Evolutionary conservation across 2,329 filamentous ascomycete genomes (phyloP), one percentile per base, ranked within the genome.

Genomic region (Triangularia verruculosa): DNA sequence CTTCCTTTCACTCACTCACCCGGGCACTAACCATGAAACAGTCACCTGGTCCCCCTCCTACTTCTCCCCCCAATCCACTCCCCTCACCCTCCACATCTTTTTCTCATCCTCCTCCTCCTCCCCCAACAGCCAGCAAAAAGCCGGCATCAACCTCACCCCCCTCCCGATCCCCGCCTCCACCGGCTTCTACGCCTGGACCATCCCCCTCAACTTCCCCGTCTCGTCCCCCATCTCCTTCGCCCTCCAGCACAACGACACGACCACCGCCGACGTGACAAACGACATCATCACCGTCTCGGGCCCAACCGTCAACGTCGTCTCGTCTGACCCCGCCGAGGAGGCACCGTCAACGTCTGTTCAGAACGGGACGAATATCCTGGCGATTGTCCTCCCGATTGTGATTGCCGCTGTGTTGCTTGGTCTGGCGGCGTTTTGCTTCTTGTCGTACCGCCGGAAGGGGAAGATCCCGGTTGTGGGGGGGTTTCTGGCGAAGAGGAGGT

Each of bases 21-120:
- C 15, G 17, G 7, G 1, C 17, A 2, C 28, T 13, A 59, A 55
- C 20, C 12, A 25, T 5, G 7, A 24, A 4, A 6, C 58, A 76
- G 75, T 78, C 54, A 76, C 75, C 17, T 76, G 76, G 75, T 70
- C 73, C 15, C 65, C 68, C 0, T 39, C 53, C 6, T 69, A 67
- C 60, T 75, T 77, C 61, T 59, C 69, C 43, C 62, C 66, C 17
- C 51, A 54, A 60, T 52, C 57, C 3, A n/a, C 24, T n/a, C 22
- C 64, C 57, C 63, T 66, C 1, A 63, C 61, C 6, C 52, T 73
- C 43, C 43, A 64, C 7, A 30, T 76, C 53, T 56, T 69, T 25
- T 66, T 66, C 43, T 34, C 63, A 9, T 68, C 68, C 64, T 20
- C 55, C 47, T 61, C 20, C 39, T 22, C 53, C 57, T 13, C 54